Evolutionary conservation across 257 asterid genomes (phyloP).

Genomic region (Plectranthus barbatus): DNA sequence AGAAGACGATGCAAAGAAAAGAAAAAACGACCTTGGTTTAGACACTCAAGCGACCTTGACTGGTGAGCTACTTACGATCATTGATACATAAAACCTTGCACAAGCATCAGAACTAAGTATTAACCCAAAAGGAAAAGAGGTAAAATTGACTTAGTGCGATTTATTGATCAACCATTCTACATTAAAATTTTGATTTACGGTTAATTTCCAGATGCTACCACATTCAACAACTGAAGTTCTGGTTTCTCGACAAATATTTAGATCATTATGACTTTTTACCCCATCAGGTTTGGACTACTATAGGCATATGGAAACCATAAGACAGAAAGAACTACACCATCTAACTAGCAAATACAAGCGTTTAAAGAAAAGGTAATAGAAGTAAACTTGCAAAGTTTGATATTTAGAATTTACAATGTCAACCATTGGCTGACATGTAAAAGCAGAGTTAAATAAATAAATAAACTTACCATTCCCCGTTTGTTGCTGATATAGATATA

Average conservation of each 20-base stretch:
- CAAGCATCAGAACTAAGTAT: no score
- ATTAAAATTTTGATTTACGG: not conserved
- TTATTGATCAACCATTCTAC: not conserved
- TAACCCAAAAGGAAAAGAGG: no score
- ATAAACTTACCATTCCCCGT: slow-evolving; percentile 49
- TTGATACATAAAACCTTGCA: no score
- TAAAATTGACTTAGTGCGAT: not conserved
- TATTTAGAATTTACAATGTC: not conserved
- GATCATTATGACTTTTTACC: not conserved
- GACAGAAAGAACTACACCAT: not conserved
- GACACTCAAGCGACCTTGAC: no score
- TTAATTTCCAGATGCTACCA: not conserved
- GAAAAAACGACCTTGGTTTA: no score
- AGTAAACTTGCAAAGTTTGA: not conserved
- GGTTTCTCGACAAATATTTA: not conserved
- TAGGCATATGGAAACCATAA: not conserved
- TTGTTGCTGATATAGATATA: slow-evolving; percentile 59
- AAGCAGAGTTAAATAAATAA: slow-evolving; percentile 4
- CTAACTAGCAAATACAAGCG: not conserved
- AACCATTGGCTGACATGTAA: not conserved
- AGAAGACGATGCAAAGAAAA: no score
- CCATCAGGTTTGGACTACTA: not conserved
- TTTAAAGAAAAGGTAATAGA: not conserved
- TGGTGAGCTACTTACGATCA: no score
- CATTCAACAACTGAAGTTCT: not conserved